These are phyloP conservation scores for Dictyostelium brefeldianum DNA, from an alignment of 78 protist genomes.

Conservation along the genomic window DNA sequence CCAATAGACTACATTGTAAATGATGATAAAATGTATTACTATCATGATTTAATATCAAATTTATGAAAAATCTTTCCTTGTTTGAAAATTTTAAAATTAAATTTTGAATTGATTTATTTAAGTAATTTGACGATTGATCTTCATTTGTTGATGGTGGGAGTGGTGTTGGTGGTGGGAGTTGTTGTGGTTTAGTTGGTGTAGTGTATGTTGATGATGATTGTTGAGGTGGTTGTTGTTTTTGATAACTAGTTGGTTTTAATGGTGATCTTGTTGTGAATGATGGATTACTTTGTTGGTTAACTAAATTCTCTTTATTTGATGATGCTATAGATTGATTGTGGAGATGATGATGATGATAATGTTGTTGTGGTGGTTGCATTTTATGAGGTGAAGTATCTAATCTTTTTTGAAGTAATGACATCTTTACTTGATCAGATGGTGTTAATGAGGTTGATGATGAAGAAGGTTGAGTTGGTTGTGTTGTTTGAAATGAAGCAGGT, in stretches of 20 bases:
- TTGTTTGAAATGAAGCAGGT: not conserved
- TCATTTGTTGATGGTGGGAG: not conserved
- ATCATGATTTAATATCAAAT: slow-evolving; percentile 24
- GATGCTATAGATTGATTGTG: not conserved
- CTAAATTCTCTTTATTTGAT: slow-evolving; percentile 27
- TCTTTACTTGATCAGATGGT: slow-evolving; percentile 2
- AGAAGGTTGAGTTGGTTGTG: not conserved
- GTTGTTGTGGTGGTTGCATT: not conserved
- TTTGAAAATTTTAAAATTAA: slow-evolving; percentile 5
- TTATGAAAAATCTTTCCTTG: slow-evolving; percentile 38
- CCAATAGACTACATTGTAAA: slow-evolving; percentile 8
- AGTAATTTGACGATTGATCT: not conserved
- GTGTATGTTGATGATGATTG: not conserved
- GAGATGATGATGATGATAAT: not conserved
- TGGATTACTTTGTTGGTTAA: not conserved
- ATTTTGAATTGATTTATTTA: not conserved
- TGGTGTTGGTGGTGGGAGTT: not conserved
- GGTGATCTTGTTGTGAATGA: not conserved
- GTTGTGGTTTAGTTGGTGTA: not conserved
- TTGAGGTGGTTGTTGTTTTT: not conserved
- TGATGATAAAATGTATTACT: slow-evolving; percentile 55
- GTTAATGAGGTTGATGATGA: slow-evolving; percentile 28
- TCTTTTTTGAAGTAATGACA: slow-evolving; percentile 59
- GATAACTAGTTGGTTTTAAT: not conserved
- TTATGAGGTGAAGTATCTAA: slow-evolving; percentile 26